Evolutionary conservation across 768 basidiomycete species (phyloP), one percentile per base, ranked within the genome.

Genomic region (Boletus patriciae): DNA sequence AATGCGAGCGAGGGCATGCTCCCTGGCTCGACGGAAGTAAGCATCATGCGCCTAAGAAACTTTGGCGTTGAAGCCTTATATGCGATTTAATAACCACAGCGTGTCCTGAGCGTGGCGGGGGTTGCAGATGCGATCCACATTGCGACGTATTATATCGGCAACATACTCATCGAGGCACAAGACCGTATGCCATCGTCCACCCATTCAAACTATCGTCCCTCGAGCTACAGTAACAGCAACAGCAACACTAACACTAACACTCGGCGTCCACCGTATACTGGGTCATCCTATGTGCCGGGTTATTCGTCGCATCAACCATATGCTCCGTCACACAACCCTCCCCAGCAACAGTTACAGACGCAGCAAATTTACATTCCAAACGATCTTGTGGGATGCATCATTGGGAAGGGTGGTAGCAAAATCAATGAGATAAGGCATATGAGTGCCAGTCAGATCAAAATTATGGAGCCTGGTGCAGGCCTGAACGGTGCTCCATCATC

Each of bases 71-170:
- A 57, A 46, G 49, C 43, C 63, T 64, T 46, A 55, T 34, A 52
- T 49, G 44, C 19, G 53, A 64, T 62, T 57, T 57, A 57, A 49
- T 61, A 38, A 60, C 58, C 52, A 16, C 70, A 98, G 95, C 92
- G 97, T 55, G 94, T 99, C 25, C 82, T 99, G 50, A 97, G 94
- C 63, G 96, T 98, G 37, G 94, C 96, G 23, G 97, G 97, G 37
- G 97, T 99, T 49, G 97, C 97, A 21, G 97, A 99, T 71, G 97
- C 97, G 31, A 94, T 99, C 55, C 97, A 99, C 73, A 99, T 99
- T 60, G 97, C 97, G 40, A 98, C 96, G 4, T 99, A 98, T 76
- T 98, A 99, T 73, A 95, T 99, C 59, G 97, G 97, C 53, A 98
- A 94, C 62, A 97, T 98, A 66, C 86, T 99, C 52, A 89, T 96